phyloP scores from a whole-genome alignment of 2,329 filamentous ascomycete species.

The Claviceps digitariae region DNA sequence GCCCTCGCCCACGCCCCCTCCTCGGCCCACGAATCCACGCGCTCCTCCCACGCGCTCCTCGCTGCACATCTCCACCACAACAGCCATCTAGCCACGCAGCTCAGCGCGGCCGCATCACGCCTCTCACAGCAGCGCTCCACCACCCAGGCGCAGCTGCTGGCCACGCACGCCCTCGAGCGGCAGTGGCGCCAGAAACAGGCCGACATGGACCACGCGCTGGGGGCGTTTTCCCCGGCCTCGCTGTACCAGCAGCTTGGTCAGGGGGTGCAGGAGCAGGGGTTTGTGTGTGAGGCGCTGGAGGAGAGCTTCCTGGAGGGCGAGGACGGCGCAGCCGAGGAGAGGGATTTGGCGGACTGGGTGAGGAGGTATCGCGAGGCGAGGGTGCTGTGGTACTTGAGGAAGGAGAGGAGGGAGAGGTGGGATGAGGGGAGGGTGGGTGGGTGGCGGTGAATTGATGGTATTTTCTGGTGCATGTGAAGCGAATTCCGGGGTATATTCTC shows the following conservation, averaged over 20 bases:
- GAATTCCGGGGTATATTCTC: too few species aligned
- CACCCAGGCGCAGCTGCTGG: slow-evolving; percentile 69
- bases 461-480: too few species aligned
- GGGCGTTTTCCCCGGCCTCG: slow-evolving; percentile 73
- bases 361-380: slow-evolving; percentile 67
- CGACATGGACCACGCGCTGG: slow-evolving; percentile 75
- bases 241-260: slow-evolving; percentile 71
- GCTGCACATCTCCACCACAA: slow-evolving; percentile 56
- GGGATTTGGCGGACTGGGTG: slow-evolving; percentile 78
- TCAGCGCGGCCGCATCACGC: slow-evolving; percentile 45
- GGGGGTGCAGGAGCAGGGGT: slow-evolving; percentile 70
- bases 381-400: slow-evolving; percentile 63
- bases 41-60: slow-evolving; percentile 50
- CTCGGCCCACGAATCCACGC: slow-evolving; percentile 59
- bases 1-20: slow-evolving; percentile 57
- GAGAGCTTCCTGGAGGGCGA: slow-evolving; percentile 74
- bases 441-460: slow-evolving; percentile 77
- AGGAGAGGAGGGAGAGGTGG: slow-evolving; percentile 85
- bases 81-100: slow-evolving; percentile 50
- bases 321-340: slow-evolving; percentile 48
- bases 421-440: slow-evolving; percentile 91
- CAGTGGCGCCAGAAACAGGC: slow-evolving; percentile 81
- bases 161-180: slow-evolving; percentile 77
- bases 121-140: slow-evolving; percentile 49
- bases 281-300: slow-evolving; percentile 67